These are phyloP conservation scores for Peziza echinospora DNA, from an alignment of 495 filamentous ascomycete genomes.

Conservation along the genomic window DNA sequence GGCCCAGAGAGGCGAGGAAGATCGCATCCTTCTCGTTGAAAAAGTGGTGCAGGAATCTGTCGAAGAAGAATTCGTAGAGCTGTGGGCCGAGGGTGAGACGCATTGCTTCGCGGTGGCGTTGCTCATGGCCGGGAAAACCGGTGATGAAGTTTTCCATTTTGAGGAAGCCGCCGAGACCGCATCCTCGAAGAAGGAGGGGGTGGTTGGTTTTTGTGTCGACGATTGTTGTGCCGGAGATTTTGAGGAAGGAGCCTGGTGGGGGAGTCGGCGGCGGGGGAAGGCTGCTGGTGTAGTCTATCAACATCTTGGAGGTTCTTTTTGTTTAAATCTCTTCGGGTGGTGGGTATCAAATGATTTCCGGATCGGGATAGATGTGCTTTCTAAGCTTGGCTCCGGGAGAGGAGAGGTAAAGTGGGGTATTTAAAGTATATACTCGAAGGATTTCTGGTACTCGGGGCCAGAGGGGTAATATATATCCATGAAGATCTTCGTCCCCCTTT, in stretches of 20 bases:
- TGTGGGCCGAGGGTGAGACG: conserved; percentile 15
- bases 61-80: conserved; percentile 28
- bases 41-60: conserved; percentile 38
- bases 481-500: too few relatives aligned
- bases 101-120: conserved; percentile 29
- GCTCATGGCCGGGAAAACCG: conserved; percentile 34
- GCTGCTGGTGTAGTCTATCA: too few relatives aligned
- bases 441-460: too few relatives aligned
- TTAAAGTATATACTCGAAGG: too few relatives aligned
- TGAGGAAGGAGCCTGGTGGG: conserved; percentile 11
- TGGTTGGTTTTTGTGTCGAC: conserved; percentile 25
- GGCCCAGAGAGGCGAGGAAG: conserved; percentile 33
- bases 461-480: too few relatives aligned
- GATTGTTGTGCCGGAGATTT: conserved; percentile 25
- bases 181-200: conserved; percentile 26
- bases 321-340: too few relatives aligned
- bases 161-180: neutral
- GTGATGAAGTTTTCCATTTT: conserved; percentile 38
- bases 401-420: too few relatives aligned
- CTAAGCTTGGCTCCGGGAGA: too few relatives aligned
- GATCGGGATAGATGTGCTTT: too few relatives aligned
- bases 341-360: too few relatives aligned
- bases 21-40: conserved; percentile 39
- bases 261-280: neutral
- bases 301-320: too few relatives aligned